Conservation (phyloP, 352 stramenopile genomes). For the Phytophthora multivora region DNA sequence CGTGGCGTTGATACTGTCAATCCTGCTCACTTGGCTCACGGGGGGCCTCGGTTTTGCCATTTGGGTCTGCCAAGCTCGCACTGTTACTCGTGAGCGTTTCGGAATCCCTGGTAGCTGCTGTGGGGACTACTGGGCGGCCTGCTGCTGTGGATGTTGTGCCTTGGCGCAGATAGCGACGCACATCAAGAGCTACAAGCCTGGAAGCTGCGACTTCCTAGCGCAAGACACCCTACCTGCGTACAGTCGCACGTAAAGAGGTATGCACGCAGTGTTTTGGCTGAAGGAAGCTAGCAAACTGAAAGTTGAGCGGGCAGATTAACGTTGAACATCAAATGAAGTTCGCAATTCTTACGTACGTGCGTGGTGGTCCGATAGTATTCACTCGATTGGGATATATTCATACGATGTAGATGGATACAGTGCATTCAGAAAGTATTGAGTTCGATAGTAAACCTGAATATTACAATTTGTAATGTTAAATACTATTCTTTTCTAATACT, state of each 20-base stretch:
- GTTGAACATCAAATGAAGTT: neutral
- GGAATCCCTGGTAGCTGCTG: conserved; percentile 18
- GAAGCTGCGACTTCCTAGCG: conserved; percentile 37
- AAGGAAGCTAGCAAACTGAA: neutral
- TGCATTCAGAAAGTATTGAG: too few relatives aligned
- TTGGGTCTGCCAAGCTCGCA: conserved; percentile 16
- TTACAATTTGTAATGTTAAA: too few relatives aligned
- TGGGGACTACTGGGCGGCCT: conserved; percentile 18
- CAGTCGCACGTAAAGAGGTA: neutral
- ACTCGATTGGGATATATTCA: too few relatives aligned
- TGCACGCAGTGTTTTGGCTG: neutral
- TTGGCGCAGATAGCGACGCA: conserved; percentile 54
- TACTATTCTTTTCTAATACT: too few relatives aligned
- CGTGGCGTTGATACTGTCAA: neutral
- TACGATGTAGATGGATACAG: too few relatives aligned
- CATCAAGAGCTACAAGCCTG: conserved; percentile 52
- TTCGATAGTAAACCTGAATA: too few relatives aligned
- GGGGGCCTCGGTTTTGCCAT: conserved; percentile 14
- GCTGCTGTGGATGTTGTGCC: conserved; percentile 34
- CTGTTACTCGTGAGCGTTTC: conserved; percentile 13
- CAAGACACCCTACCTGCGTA: conserved; percentile 35
- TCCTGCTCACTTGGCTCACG: conserved; percentile 20
- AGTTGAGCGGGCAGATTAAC: neutral
- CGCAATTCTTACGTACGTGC: neutral
- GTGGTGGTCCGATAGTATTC: too few relatives aligned